phyloP scores from a whole-genome alignment of 345 rosid species.

The Heritiera fomes region DNA sequence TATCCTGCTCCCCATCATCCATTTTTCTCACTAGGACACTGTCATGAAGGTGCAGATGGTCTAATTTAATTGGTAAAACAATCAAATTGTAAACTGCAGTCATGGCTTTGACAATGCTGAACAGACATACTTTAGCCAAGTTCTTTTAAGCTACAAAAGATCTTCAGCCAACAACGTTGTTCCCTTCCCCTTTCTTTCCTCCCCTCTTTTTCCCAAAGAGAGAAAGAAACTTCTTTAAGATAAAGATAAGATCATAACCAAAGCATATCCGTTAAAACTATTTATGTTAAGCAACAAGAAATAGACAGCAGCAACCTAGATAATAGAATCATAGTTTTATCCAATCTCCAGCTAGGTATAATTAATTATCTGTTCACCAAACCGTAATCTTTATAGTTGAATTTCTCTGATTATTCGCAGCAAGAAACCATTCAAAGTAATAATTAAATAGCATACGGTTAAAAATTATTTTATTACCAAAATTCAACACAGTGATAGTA shows the following conservation, averaged over 20 bases:
- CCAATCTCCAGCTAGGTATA: not conserved
- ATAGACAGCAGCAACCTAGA: not conserved
- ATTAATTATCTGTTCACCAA: not conserved
- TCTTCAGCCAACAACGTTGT: not conserved
- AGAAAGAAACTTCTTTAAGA: not conserved
- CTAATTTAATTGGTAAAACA: not conserved
- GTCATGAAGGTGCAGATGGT: constrained; percentile 15
- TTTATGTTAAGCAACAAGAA: not conserved
- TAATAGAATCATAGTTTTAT: not conserved
- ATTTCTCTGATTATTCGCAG: not conserved
- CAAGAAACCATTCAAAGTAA: not conserved
- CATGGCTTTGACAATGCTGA: not conserved
- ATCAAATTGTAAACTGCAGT: not conserved
- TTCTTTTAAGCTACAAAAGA: not conserved
- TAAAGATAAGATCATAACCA: not conserved
- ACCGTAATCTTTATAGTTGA: not conserved
- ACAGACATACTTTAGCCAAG: not conserved
- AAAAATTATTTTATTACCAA: not conserved
- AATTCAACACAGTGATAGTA: not conserved
- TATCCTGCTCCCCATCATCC: constrained; percentile 26
- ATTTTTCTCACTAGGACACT: constrained; percentile 30
- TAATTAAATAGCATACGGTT: too few relatives aligned
- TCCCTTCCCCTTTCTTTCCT: not conserved
- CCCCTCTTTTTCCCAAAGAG: not conserved
- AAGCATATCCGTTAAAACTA: not conserved